These are phyloP conservation scores for Thermomucor indicae-seudaticae DNA, from an alignment of 371 early-diverging fungal genomes.

Conservation along the genomic window DNA sequence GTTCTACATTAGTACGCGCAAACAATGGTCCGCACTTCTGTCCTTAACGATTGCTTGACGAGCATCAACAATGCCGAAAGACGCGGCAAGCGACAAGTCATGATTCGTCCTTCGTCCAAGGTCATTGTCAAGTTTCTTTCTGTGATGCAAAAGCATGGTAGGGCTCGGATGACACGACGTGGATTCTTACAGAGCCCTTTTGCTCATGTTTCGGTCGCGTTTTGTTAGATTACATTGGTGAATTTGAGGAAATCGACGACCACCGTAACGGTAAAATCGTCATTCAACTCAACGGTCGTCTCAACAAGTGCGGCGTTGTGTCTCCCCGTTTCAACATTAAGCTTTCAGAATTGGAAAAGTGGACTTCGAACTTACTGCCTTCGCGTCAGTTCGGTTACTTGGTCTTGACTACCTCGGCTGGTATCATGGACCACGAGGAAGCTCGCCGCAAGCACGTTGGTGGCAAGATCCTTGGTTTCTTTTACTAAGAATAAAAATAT, in stretches of 20 bases:
- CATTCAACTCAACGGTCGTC: slow-evolving; percentile 97
- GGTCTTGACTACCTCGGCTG: slow-evolving; percentile 95
- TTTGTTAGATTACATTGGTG: slow-evolving; percentile 99
- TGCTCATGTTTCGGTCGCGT: too few relatives aligned
- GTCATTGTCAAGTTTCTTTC: slow-evolving; percentile 96
- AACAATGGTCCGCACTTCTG: slow-evolving; percentile 26
- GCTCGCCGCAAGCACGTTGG: slow-evolving; percentile 98
- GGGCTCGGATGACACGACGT: too few relatives aligned
- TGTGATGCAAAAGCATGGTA: slow-evolving; percentile 98
- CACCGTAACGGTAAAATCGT: slow-evolving; percentile 99
- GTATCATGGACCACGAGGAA: slow-evolving; percentile 99
- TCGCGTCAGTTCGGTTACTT: slow-evolving; percentile 99
- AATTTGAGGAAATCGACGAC: slow-evolving; percentile 98
- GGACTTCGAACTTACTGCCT: slow-evolving; percentile 97
- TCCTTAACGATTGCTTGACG: slow-evolving; percentile 88
- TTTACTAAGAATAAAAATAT: too few relatives aligned
- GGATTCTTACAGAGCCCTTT: too few relatives aligned
- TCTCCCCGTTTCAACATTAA: slow-evolving; percentile 99
- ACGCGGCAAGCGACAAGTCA: slow-evolving; percentile 91
- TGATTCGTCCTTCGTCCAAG: slow-evolving; percentile 93
- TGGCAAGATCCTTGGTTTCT: slow-evolving; percentile 97
- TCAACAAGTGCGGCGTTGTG: slow-evolving; percentile 99
- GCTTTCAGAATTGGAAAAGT: slow-evolving; percentile 94
- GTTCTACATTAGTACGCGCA: too few relatives aligned
- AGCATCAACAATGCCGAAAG: slow-evolving; percentile 84